These are phyloP conservation scores for Magnaporthiopsis rhizophila DNA, from an alignment of 2,329 filamentous ascomycete species.

Conservation along the genomic window DNA sequence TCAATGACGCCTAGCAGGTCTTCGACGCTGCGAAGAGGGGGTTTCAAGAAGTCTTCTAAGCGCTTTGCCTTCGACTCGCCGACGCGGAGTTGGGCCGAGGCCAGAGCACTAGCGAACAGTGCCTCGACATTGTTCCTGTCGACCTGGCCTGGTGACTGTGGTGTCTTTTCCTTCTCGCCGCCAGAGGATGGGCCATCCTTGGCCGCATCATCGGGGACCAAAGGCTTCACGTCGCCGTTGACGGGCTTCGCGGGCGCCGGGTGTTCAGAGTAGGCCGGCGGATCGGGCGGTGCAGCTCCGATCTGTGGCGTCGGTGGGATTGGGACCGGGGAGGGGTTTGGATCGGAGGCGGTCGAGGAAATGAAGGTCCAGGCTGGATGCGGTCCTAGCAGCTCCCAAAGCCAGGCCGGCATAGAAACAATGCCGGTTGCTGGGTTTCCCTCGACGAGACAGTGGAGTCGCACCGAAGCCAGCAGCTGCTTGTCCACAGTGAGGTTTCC, in stretches of 20 bases:
- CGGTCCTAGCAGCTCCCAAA: slow-evolving; percentile 2
- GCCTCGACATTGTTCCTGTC: slow-evolving; percentile 1
- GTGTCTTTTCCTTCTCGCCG: neutral
- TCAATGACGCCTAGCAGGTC: slow-evolving; percentile 4
- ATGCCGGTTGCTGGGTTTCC: slow-evolving; percentile 1
- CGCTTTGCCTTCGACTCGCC: neutral
- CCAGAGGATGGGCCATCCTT: neutral
- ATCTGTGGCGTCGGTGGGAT: neutral
- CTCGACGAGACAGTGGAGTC: slow-evolving; percentile 1
- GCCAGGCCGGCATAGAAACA: slow-evolving; percentile 5
- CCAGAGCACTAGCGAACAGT: neutral
- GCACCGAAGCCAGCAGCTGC: neutral
- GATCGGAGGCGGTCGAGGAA: neutral
- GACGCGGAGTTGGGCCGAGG: slow-evolving; percentile 7
- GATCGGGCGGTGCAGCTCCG: neutral
- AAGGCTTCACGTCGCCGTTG: neutral
- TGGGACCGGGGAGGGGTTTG: neutral
- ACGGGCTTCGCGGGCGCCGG: neutral
- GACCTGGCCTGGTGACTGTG: neutral
- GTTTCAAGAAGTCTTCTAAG: slow-evolving; percentile 2
- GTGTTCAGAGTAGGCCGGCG: neutral
- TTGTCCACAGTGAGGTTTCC: neutral
- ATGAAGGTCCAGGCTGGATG: slow-evolving; percentile 7
- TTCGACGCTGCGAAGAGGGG: slow-evolving; percentile 2
- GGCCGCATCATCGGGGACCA: neutral